Evolutionary conservation across 1,284 basidiomycete species (phyloP).

Genomic region (Fomitopsis schrenkii): DNA sequence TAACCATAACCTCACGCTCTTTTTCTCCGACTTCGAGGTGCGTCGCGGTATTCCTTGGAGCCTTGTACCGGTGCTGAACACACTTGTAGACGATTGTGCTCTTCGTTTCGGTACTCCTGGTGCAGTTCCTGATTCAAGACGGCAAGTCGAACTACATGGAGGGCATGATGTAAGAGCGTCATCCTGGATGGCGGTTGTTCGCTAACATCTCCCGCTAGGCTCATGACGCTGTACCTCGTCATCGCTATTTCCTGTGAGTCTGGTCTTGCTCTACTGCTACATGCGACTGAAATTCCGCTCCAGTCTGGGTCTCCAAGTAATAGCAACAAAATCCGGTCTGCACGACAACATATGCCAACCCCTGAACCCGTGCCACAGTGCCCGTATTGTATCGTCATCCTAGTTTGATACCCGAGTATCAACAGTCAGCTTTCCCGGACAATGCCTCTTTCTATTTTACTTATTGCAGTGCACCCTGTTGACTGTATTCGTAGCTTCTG

Average conservation of each 20-base stretch:
- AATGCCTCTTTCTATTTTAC: neutral
- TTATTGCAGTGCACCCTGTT: neutral
- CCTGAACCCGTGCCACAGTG: neutral
- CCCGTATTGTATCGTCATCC: neutral
- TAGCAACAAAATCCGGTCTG: neutral
- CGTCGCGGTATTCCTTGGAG: constrained; percentile 6
- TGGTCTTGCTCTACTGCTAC: neutral
- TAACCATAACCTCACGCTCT: constrained; percentile 76
- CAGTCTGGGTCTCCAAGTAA: constrained; percentile 3
- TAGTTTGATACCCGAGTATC: neutral
- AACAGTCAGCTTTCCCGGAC: neutral
- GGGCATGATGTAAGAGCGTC: constrained; percentile 74
- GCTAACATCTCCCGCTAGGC: constrained; percentile 5
- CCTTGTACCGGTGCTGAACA: neutral
- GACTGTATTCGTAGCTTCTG: neutral
- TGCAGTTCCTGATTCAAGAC: constrained; percentile 78
- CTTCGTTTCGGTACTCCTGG: constrained; percentile 82
- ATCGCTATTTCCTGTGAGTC: constrained; percentile 28
- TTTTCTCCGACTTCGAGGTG: constrained; percentile 80
- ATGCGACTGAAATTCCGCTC: neutral
- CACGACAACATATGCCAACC: neutral
- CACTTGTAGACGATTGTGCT: constrained; percentile 68
- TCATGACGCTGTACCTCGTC: constrained; percentile 29
- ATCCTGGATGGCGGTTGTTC: constrained; percentile 20
- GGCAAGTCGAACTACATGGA: constrained; percentile 89